phyloP scores from a whole-genome alignment of 768 basidiomycete genomes.

The Termitomyces sp. region DNA sequence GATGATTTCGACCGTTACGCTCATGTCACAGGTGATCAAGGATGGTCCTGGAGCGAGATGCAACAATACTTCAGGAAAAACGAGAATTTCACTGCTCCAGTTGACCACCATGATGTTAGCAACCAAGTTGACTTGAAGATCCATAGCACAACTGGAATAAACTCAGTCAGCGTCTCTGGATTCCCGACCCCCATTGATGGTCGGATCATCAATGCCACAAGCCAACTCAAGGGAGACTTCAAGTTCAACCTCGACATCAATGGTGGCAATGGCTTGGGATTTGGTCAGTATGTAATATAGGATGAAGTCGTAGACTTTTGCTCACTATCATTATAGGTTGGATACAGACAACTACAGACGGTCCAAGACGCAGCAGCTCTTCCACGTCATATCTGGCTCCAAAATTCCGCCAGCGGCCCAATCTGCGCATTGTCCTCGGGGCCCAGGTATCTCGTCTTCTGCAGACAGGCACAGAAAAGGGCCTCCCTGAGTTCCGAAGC shows the following conservation, averaged over 20 bases:
- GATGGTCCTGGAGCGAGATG: constrained; percentile 1
- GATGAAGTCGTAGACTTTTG: background rate
- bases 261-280: constrained; percentile 16
- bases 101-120: constrained; percentile 15
- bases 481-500: constrained; percentile 10
- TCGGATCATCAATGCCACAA: constrained; percentile 21
- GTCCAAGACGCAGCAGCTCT: constrained; percentile 18
- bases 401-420: constrained; percentile 13
- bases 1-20: constrained; percentile 27
- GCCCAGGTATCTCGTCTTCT: constrained; percentile 23
- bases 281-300: constrained; percentile 1
- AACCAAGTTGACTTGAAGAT: constrained; percentile 23
- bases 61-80: constrained; percentile 22
- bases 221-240: constrained; percentile 15
- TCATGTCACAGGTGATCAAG: background rate
- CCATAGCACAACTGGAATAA: constrained; percentile 21
- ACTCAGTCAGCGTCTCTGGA: constrained; percentile 19
- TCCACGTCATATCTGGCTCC: constrained; percentile 20
- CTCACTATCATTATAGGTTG: constrained; percentile 7
- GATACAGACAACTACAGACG: constrained; percentile 17
- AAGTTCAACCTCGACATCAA: constrained; percentile 17
- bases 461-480: background rate
- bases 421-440: constrained; percentile 19
- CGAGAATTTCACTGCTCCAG: constrained; percentile 15
- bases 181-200: constrained; percentile 17